phyloP scores from a whole-genome alignment of 306 rosid species.

The Mimosa pudica region DNA sequence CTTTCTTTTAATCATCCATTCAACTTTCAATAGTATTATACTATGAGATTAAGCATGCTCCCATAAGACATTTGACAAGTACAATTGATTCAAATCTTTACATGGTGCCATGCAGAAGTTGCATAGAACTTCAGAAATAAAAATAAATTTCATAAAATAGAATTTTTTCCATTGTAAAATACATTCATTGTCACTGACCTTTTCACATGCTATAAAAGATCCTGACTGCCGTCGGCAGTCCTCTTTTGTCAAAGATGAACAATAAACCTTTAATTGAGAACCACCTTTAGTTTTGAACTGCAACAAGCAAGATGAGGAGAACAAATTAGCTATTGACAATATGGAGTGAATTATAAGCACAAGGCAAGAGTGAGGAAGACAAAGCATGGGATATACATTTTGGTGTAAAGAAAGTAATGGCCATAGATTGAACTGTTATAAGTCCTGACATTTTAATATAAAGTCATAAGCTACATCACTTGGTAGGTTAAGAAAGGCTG shows the following conservation, averaged over 20 bases:
- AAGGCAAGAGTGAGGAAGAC: conserved; percentile 5
- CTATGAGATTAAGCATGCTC: background rate
- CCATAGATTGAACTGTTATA: background rate
- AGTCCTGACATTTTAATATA: background rate
- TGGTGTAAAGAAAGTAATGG: background rate
- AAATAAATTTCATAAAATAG: background rate
- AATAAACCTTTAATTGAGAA: conserved; percentile 81
- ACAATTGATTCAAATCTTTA: background rate
- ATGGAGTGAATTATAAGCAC: conserved; percentile 4
- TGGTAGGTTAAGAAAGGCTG: background rate
- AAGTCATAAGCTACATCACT: background rate
- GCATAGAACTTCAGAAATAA: background rate
- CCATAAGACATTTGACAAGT: background rate
- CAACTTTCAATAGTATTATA: background rate
- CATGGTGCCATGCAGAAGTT: background rate
- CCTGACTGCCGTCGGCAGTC: conserved; percentile 89
- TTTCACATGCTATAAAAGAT: conserved; percentile 85
- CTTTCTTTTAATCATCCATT: background rate
- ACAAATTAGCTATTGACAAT: conserved; percentile 3
- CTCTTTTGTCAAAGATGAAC: conserved; percentile 90
- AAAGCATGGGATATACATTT: background rate
- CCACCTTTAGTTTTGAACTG: conserved; percentile 97
- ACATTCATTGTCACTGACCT: conserved; percentile 55
- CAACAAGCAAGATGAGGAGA: conserved; percentile 34
- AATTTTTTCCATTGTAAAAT: conserved; percentile 9